These are phyloP conservation scores for Intubia oerlemansii DNA, from an alignment of 2,329 filamentous ascomycete species.

Conservation along the genomic window DNA sequence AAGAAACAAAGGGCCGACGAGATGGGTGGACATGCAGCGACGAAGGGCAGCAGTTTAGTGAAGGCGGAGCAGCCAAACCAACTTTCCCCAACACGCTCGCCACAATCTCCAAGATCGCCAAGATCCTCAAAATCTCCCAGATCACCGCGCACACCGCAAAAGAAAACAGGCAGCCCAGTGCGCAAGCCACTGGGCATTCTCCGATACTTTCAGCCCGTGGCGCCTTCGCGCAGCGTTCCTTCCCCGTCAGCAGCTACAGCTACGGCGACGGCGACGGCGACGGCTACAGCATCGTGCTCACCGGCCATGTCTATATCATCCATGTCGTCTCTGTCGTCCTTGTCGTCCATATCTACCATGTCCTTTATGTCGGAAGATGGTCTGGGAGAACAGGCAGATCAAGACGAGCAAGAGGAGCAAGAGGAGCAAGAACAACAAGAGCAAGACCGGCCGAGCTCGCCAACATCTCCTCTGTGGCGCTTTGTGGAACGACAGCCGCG, in stretches of 20 bases:
- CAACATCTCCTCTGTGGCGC: too few species aligned
- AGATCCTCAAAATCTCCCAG: background rate
- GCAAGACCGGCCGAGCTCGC: background rate
- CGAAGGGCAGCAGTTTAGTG: too few species aligned
- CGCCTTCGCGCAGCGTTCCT: background rate
- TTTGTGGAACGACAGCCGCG: background rate
- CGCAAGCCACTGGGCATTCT: constrained; percentile 5
- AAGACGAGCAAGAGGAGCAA: background rate
- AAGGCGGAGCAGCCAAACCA: too few species aligned
- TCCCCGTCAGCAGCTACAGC: background rate
- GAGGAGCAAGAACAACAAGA: background rate
- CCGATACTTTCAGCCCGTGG: constrained; percentile 8
- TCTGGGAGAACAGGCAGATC: background rate
- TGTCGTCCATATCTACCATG: background rate
- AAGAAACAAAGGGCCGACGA: too few species aligned
- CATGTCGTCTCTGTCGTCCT: constrained; percentile 1
- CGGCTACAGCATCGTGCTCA: background rate
- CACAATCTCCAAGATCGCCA: too few species aligned
- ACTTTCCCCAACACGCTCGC: too few species aligned
- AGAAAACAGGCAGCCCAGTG: constrained; percentile 1
- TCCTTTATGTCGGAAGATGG: background rate
- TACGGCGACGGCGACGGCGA: too few species aligned
- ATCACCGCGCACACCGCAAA: background rate
- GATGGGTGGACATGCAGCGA: too few species aligned
- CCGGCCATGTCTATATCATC: constrained; percentile 1